Evolutionary conservation across 148 eudicot species (phyloP), one percentile per base, ranked within the genome.

Genomic region (Vaccinium vitisidaea): DNA sequence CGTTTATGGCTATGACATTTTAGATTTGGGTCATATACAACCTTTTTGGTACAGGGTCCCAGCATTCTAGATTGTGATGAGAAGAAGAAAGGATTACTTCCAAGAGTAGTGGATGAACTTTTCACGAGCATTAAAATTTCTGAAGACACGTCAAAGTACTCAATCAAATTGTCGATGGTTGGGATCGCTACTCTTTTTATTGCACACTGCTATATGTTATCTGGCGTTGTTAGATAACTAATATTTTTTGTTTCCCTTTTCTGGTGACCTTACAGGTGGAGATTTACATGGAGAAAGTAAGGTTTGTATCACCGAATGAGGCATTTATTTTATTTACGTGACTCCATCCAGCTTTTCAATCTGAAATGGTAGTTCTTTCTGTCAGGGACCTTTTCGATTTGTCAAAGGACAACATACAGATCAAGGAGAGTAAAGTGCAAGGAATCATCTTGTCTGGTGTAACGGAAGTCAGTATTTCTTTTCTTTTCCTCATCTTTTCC

Each of bases 281-380:
- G 91, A 94, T 96, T 79, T 96, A 94, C 84, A 92, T 96, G 98
- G 98, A 96, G 90, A 96, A 90, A 92, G 94, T 96, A 84, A 96
- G 98, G 98, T 96, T 83, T 82, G 98, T 89, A 78, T 85, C 75
- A 80, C 65, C 79, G 50, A 39, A 74, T 48, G 32, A 48, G 53
- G 36, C 69, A 70, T 16, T 73, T 55, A 46, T 59, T 52, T 14
- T 70, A 73, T 25, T 53, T 73, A 50, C 67, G 9, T 78, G 27
- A 54, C 75, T 53, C 6, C 30, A 49, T 61, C 49, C 79, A 8
- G 16, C 13, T 9, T 43, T 75, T 75, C 21, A 43, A 43, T 48
- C 25, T 75, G 12, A 75, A 4, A 83, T 74, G 23, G 48, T 71
- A 30, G 19, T 82, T 73, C 70, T 86, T 82, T 77, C 88, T 85